phyloP scores from a whole-genome alignment of 2,329 filamentous ascomycete genomes.

The Raffaelea ambrosiae region DNA sequence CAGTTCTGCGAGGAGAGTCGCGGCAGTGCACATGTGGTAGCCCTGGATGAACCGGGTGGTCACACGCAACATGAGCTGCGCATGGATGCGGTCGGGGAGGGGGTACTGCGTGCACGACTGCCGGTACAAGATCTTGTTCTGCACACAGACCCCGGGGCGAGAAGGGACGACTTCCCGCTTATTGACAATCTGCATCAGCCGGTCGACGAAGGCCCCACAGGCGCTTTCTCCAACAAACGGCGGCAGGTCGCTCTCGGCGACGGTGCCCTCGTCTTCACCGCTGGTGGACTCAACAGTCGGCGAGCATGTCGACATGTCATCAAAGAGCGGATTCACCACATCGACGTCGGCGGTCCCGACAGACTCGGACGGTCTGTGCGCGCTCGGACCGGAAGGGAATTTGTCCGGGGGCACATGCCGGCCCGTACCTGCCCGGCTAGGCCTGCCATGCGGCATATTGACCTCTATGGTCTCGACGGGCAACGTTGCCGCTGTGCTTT shows the following conservation, averaged over 20 bases:
- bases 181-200: neutral
- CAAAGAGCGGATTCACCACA: neutral
- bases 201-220: neutral
- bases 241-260: no score
- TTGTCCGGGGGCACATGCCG: no score
- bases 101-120: neutral
- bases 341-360: neutral
- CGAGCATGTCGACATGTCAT: no score
- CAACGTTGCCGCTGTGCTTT: no score
- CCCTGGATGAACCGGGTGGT: neutral
- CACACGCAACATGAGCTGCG: neutral
- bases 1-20: constrained; percentile 1
- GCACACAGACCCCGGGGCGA: neutral
- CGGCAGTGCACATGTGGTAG: neutral
- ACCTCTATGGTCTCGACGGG: no score
- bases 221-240: constrained; percentile 1
- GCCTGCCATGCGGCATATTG: no score
- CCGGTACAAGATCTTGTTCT: neutral
- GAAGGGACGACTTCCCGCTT: neutral
- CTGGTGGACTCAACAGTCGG: no score
- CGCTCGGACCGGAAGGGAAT: neutral
- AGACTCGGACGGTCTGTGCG: neutral
- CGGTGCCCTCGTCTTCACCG: neutral
- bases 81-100: constrained; percentile 1
- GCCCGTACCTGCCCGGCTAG: no score